Evolutionary conservation across 2,329 filamentous ascomycete species (phyloP).

Genomic region (Leptographium galeiforme): DNA sequence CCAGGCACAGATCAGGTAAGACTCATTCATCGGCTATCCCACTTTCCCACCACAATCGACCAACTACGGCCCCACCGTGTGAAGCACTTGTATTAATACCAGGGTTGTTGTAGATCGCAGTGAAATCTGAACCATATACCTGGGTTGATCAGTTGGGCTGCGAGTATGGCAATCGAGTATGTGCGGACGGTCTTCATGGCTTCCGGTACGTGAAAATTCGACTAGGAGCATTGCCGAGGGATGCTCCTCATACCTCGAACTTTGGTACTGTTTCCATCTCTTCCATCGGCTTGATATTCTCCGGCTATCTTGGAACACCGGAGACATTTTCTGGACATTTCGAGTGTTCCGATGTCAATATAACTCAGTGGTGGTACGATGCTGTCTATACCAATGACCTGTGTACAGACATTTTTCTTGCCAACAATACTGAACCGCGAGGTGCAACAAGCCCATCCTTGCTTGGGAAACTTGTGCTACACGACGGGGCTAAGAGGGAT

Average conservation of each 20-base stretch:
- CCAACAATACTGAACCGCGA: constrained; percentile 35
- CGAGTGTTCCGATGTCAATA: constrained; percentile 33
- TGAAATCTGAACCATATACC: constrained; percentile 24
- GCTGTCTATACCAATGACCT: constrained; percentile 38
- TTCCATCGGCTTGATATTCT: constrained; percentile 27
- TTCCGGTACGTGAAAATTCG: constrained; percentile 38
- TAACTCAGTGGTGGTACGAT: constrained; percentile 41
- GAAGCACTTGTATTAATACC: neutral
- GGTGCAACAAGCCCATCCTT: constrained; percentile 28
- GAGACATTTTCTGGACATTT: constrained; percentile 38
- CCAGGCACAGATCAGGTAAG: constrained; percentile 33
- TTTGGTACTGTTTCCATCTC: constrained; percentile 29
- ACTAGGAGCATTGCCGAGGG: constrained; percentile 27
- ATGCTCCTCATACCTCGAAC: constrained; percentile 29
- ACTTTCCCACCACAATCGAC: neutral
- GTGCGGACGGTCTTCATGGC: constrained; percentile 37
- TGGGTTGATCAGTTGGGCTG: constrained; percentile 34
- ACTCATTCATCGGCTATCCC: neutral
- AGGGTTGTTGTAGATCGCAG: constrained; percentile 24
- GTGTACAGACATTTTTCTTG: constrained; percentile 29
- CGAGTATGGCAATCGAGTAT: constrained; percentile 27
- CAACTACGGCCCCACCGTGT: no score
- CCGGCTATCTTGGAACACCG: constrained; percentile 31
- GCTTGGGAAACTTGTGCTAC: constrained; percentile 30
- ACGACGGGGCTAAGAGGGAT: constrained; percentile 38